Percentiles rank a stretch among this genome's conserved stretches.
These are phyloP conservation scores for Solanum bulbocastanum DNA, from an alignment of 257 asterid genomes.

Conservation along the genomic window DNA sequence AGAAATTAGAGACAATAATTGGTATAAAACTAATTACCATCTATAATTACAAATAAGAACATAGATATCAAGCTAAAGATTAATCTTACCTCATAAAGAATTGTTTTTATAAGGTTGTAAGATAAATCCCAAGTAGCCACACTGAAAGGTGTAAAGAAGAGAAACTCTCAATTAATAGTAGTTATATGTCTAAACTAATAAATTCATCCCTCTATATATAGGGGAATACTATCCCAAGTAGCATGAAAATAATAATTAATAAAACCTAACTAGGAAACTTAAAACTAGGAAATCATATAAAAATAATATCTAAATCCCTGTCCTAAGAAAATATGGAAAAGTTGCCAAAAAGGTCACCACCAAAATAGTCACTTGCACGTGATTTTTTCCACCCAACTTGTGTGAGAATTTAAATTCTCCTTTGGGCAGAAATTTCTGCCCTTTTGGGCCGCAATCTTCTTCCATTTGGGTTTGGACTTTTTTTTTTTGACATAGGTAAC, in stretches of 20 bases:
- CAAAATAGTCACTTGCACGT: neutral
- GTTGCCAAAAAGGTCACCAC: neutral
- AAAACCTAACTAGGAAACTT: neutral
- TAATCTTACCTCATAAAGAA: neutral
- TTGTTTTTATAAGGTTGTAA: neutral
- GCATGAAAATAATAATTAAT: neutral
- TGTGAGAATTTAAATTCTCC: neutral
- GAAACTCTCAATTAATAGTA: neutral
- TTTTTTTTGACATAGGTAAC: no score
- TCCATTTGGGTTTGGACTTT: neutral
- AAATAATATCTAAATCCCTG: neutral
- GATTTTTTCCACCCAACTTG: neutral
- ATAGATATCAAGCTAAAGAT: neutral
- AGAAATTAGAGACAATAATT: neutral
- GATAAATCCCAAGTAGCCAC: neutral
- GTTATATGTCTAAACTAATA: neutral
- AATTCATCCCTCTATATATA: neutral
- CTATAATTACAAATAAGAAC: neutral
- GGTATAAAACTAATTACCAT: neutral
- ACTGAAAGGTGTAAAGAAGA: neutral
- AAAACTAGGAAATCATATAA: neutral
- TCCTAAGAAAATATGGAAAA: neutral
- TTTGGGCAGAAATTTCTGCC: neutral
- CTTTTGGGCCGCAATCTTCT: neutral
- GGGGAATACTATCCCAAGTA: neutral